phyloP scores from a whole-genome alignment of 192 early-diverging fungal genomes.

The Backusella australiensis region DNA sequence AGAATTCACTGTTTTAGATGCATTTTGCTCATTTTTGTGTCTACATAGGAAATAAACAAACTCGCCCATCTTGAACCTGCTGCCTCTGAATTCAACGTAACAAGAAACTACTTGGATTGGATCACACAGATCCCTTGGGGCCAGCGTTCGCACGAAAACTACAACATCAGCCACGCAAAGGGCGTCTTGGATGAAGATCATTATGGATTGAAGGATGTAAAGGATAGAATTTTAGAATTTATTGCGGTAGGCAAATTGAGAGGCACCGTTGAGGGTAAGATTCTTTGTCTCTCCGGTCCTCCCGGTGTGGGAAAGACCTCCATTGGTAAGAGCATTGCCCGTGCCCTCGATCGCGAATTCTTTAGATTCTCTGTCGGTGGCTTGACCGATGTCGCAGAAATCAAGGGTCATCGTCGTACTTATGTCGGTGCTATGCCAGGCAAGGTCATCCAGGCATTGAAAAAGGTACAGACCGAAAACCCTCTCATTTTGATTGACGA shows the following conservation, averaged over 20 bases:
- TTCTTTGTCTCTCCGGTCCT: slow-evolving; percentile 97
- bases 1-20: background rate
- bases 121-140: slow-evolving; percentile 98
- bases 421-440: slow-evolving; percentile 99
- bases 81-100: slow-evolving; percentile 98
- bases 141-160: slow-evolving; percentile 85
- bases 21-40: too few species aligned
- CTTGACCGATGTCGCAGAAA: slow-evolving; percentile 96
- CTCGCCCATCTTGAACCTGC: slow-evolving; percentile 90
- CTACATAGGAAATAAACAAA: slow-evolving; percentile 79
- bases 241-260: slow-evolving; percentile 97
- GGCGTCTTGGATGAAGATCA: slow-evolving; percentile 97
- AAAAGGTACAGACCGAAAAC: slow-evolving; percentile 99
- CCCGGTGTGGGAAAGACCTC: slow-evolving; percentile 99
- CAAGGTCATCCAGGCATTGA: slow-evolving; percentile 97
- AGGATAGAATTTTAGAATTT: slow-evolving; percentile 98
- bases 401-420: slow-evolving; percentile 98
- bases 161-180: slow-evolving; percentile 84
- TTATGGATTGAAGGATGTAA: slow-evolving; percentile 99
- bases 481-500: slow-evolving; percentile 98
- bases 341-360: slow-evolving; percentile 91
- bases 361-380: slow-evolving; percentile 98
- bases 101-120: slow-evolving; percentile 99
- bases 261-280: slow-evolving; percentile 97
- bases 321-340: slow-evolving; percentile 96